Evolutionary conservation across 371 early-diverging fungal genomes (phyloP).

Genomic region (Saksenaea oblongispora): DNA sequence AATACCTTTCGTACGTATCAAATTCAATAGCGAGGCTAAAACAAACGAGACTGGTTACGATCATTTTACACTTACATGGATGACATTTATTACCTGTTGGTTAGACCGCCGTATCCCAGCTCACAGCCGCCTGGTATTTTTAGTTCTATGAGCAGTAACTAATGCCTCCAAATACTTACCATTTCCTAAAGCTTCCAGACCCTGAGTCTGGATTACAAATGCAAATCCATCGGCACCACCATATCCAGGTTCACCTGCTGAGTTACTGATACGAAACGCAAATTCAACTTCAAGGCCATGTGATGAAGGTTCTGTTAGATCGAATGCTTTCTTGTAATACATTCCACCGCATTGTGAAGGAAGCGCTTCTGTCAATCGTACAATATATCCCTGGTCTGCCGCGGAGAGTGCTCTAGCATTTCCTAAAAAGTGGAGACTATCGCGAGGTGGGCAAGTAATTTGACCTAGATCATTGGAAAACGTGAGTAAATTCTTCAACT

Average conservation of each 20-base stretch:
- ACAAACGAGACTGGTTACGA: neutral
- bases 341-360: conserved; percentile 32
- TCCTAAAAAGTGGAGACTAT: neutral
- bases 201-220: conserved; percentile 34
- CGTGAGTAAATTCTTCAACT: too few species aligned
- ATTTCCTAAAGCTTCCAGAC: conserved; percentile 30
- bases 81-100: conserved; percentile 27
- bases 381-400: neutral
- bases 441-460: neutral
- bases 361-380: conserved; percentile 24
- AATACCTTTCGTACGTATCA: conserved; percentile 56
- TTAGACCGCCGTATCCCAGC: conserved; percentile 47
- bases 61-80: neutral
- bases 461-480: neutral
- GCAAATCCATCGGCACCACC: conserved; percentile 52
- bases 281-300: conserved; percentile 36
- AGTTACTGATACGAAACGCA: conserved; percentile 35
- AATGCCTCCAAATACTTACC: conserved; percentile 14
- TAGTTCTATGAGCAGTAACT: neutral
- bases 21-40: conserved; percentile 56
- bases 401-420: neutral
- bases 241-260: conserved; percentile 15
- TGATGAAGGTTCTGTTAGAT: conserved; percentile 2
- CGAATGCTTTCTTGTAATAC: conserved; percentile 14
- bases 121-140: conserved; percentile 39